Evolutionary conservation across 108 stramenopile species (phyloP), one percentile per base, ranked within the genome.

Genomic region (Tribonema minus): DNA sequence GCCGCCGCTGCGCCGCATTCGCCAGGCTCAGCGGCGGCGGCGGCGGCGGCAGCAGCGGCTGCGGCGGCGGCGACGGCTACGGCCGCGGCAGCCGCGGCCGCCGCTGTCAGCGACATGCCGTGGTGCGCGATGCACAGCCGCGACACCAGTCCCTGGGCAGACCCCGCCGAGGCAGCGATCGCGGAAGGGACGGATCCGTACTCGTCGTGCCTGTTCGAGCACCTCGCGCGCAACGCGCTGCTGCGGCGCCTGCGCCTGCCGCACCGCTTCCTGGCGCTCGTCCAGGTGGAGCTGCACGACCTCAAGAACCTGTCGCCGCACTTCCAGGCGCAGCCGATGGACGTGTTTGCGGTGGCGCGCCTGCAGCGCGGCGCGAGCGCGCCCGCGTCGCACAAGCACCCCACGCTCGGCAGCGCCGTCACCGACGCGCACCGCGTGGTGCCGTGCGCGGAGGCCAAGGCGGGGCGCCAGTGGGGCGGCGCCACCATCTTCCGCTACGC

Each of bases 221-320:
- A 2, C 68, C 72, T 92, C 3, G 91, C 91, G 67, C 86, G 93
- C 27, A 94, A 95, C 84, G 76, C 88, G 2, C 72, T 95, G 28
- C 93, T 92, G 68, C 85, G 91, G 29, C 86, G 89, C 6, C 72
- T 95, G 40, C 77, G 87, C 7, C 75, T 92, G 36, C 93, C 95
- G 29, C 92, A 92, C 58, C 91, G 95, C 39, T 95, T 92, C 81
- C 67, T 93, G 40, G 92, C 92, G 35, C 81, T 95, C 54, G 79
- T 96, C 30, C 93, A 92, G 80, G 92, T 94, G n/a, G 92, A 94
- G 66, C 81, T 94, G n/a, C 87, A 93, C 1, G 95, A 93, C 72
- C 82, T 96, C 60, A 96, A 96, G 87, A 94, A 96, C 82, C 87
- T 96, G n/a, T 92, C 91, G 28, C 88, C 95, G 37, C 66, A 77